Evolutionary conservation across 805 yeast species (phyloP).

Genomic region (Isabelozyma pseudorhagii): DNA sequence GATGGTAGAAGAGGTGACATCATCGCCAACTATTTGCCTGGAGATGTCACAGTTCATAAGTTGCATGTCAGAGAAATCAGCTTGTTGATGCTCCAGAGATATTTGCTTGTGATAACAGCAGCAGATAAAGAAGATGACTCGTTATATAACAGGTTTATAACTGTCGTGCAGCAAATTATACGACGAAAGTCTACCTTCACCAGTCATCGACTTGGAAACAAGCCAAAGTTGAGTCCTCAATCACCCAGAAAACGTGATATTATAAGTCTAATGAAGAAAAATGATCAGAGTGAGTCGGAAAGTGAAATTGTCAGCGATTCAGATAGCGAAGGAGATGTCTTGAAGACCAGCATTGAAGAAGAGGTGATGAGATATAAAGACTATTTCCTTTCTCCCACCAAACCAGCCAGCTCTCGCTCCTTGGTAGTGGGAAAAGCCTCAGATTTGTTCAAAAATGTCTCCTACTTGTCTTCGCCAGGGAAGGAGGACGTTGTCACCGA

Average conservation of each 20-base stretch:
- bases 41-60: constrained; percentile 12
- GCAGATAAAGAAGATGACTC: not conserved
- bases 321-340: constrained; percentile 5
- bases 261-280: not conserved
- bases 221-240: not conserved
- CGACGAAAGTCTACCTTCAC: not conserved
- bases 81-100: constrained; percentile 5
- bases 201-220: not conserved
- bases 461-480: not conserved
- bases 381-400: constrained; percentile 7
- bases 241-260: not conserved
- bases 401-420: not conserved
- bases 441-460: not conserved
- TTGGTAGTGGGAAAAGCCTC: constrained; percentile 1
- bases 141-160: no score
- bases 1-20: not conserved
- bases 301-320: constrained; percentile 10
- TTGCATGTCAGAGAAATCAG: constrained; percentile 19
- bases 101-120: not conserved
- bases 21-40: not conserved
- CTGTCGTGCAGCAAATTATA: not conserved
- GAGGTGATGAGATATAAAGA: constrained; percentile 15
- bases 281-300: not conserved
- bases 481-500: not conserved
- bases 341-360: constrained; percentile 10